phyloP scores from a whole-genome alignment of 2,329 filamentous ascomycete genomes.

The Phialophora expanda region DNA sequence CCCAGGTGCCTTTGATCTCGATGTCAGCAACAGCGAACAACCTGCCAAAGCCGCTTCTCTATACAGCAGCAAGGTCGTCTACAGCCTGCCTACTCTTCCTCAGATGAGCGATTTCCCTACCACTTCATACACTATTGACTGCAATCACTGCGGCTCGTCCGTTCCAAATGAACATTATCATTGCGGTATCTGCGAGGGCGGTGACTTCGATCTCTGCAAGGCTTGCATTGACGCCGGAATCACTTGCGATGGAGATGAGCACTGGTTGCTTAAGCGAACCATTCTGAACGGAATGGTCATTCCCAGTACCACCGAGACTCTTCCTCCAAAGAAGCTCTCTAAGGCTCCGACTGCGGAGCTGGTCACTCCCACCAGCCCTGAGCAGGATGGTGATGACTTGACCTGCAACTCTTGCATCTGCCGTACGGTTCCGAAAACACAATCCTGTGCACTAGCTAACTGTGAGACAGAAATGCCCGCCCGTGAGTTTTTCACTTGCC shows the following conservation, averaged over 20 bases:
- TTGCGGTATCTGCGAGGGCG: slow-evolving; percentile 89
- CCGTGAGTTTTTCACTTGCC: slow-evolving; percentile 82
- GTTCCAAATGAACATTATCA: slow-evolving; percentile 89
- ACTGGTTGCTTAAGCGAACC: slow-evolving; percentile 94
- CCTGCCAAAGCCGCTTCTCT: slow-evolving; percentile 13
- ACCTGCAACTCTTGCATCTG: slow-evolving; percentile 70
- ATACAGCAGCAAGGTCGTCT: slow-evolving; percentile 19
- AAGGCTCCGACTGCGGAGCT: slow-evolving; percentile 32
- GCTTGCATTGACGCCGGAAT: slow-evolving; percentile 75
- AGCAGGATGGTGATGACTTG: slow-evolving; percentile 43
- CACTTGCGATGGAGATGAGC: slow-evolving; percentile 76
- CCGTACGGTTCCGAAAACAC: slow-evolving; percentile 51
- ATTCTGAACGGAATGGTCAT: slow-evolving; percentile 78
- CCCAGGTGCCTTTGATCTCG: slow-evolving; percentile 34
- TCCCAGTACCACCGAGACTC: slow-evolving; percentile 82
- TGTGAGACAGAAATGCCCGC: slow-evolving; percentile 68
- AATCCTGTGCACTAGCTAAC: slow-evolving; percentile 39
- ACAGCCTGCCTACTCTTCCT: slow-evolving; percentile 44
- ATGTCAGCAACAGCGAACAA: slow-evolving; percentile 23
- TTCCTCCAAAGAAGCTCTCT: slow-evolving; percentile 65
- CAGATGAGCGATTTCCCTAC: slow-evolving; percentile 45
- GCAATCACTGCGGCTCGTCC: slow-evolving; percentile 82
- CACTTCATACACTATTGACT: slow-evolving; percentile 80
- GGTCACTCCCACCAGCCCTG: slow-evolving; percentile 29
- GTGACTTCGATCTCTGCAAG: slow-evolving; percentile 92